phyloP scores from a whole-genome alignment of 2,329 filamentous ascomycete genomes.

The Sarocladium brachiariae region DNA sequence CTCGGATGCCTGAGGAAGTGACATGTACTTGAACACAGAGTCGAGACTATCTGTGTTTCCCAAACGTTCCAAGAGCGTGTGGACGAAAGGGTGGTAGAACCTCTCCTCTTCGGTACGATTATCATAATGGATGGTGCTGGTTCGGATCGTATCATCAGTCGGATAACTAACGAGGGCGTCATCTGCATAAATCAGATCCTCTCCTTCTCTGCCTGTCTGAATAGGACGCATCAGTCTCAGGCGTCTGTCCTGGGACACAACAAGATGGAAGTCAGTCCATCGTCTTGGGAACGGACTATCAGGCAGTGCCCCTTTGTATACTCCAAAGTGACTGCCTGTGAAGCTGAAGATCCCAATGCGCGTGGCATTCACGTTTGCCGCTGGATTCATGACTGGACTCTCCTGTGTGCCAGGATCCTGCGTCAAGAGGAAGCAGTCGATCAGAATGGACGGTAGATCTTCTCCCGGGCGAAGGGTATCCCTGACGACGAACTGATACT shows the following conservation, averaged over 20 bases:
- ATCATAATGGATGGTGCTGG: background rate
- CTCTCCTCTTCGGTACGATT: background rate
- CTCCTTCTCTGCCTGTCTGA: background rate
- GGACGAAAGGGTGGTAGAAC: background rate
- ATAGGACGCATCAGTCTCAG: background rate
- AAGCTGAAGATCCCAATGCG: background rate
- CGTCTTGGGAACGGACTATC: background rate
- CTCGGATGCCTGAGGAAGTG: background rate
- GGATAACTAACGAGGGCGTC: background rate
- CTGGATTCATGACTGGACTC: background rate
- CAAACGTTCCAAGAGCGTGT: background rate
- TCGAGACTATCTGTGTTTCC: background rate
- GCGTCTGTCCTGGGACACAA: background rate
- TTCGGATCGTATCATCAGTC: background rate
- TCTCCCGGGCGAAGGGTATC: background rate
- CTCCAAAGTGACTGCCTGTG: background rate
- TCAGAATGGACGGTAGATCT: background rate
- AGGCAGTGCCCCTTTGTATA: background rate
- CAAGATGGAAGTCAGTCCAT: background rate
- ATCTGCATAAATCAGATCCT: background rate
- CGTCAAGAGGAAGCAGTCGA: background rate
- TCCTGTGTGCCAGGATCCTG: background rate
- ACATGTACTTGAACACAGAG: background rate
- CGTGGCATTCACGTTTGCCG: background rate
- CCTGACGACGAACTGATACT: background rate